Conservation (phyloP, 306 rosid genomes). For the Bauhinia variegata region DNA sequence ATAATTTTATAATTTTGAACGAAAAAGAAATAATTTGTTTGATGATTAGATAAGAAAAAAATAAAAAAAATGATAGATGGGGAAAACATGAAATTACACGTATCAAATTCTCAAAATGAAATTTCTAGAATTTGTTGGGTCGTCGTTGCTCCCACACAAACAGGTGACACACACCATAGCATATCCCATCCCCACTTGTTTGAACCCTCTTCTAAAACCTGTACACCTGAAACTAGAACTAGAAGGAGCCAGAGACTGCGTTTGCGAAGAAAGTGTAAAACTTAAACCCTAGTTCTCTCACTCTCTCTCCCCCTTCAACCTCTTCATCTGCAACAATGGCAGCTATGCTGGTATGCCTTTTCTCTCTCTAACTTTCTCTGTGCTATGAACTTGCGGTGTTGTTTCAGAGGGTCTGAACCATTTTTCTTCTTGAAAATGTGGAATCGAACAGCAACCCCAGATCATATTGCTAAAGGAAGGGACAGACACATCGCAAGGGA, state of each 20-base stretch:
- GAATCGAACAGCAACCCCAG: slow-evolving; percentile 88
- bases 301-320: slow-evolving; percentile 25
- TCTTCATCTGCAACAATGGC: slow-evolving; percentile 64
- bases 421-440: slow-evolving; percentile 39
- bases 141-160: too few relatives aligned
- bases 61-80: too few relatives aligned
- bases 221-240: background rate
- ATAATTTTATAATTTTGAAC: too few relatives aligned
- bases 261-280: background rate
- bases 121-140: too few relatives aligned
- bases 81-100: too few relatives aligned
- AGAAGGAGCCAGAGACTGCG: slow-evolving; percentile 27
- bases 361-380: slow-evolving; percentile 9
- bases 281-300: slow-evolving; percentile 56
- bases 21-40: too few relatives aligned
- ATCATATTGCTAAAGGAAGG: slow-evolving; percentile 95
- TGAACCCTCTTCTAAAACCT: too few relatives aligned
- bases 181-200: too few relatives aligned
- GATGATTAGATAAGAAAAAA: too few relatives aligned
- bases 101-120: too few relatives aligned
- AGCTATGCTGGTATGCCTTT: slow-evolving; percentile 72
- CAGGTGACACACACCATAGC: too few relatives aligned
- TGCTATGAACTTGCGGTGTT: background rate
- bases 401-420: background rate
- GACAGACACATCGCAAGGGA: slow-evolving; percentile 95